A percentile compares a stretch with the other conserved stretches of the same genome.
Conservation (phyloP, 2,329 filamentous ascomycete species). For the Thyridium curvatum region DNA sequence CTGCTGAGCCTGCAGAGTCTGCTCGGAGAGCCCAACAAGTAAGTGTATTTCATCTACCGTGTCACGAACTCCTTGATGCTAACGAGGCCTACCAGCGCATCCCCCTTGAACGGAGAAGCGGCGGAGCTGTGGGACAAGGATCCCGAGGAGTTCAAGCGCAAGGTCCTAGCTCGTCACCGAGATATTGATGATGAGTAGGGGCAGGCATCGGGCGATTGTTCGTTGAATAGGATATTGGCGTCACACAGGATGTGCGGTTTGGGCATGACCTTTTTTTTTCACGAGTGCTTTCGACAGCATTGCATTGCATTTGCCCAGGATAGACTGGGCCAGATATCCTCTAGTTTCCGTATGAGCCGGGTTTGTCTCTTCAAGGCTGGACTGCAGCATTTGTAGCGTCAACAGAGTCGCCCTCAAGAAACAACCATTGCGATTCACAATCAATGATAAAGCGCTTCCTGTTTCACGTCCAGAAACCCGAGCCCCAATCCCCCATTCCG, state of each 20-base stretch:
- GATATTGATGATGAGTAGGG: slow-evolving; percentile 58
- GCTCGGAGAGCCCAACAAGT: slow-evolving; percentile 98
- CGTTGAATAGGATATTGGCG: slow-evolving; percentile 1
- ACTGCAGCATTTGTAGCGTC: background rate
- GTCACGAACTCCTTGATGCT: background rate
- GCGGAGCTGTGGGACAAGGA: slow-evolving; percentile 94
- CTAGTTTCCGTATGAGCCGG: slow-evolving; percentile 12
- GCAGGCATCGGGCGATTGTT: background rate
- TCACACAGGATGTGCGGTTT: slow-evolving; percentile 1
- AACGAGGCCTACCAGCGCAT: slow-evolving; percentile 55
- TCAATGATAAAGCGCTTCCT: too few relatives aligned
- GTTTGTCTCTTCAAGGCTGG: background rate
- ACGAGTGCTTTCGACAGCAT: slow-evolving; percentile 6
- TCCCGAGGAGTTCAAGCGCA: slow-evolving; percentile 77
- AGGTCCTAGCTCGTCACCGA: slow-evolving; percentile 56
- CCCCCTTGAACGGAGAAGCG: slow-evolving; percentile 91
- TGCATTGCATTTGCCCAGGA: slow-evolving; percentile 14
- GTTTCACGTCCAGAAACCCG: too few relatives aligned
- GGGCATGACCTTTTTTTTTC: slow-evolving; percentile 13
- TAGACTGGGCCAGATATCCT: slow-evolving; percentile 16
- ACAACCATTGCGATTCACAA: too few relatives aligned
- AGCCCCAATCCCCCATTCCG: slow-evolving; percentile 5
- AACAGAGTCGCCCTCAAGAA: too few relatives aligned
- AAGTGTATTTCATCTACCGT: slow-evolving; percentile 53
- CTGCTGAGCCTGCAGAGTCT: slow-evolving; percentile 90